Base-by-base conservation (phyloP, 306 rosid genomes). In the Rosa lucieae region DNA sequence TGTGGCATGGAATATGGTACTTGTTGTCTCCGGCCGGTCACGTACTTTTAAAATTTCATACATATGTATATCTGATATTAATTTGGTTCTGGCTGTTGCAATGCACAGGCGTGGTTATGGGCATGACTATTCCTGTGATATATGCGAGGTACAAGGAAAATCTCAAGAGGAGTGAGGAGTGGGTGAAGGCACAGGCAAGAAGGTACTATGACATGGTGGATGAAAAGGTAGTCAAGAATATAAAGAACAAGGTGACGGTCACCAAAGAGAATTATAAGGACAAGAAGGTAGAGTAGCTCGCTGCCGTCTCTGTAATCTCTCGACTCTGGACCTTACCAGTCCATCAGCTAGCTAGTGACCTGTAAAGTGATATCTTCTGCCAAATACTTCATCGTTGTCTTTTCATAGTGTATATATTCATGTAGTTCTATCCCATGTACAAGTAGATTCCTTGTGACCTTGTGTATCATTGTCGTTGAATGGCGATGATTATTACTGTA, bases 171-270 rank as follows among this genome's bases (percentile, higher is more conserved):
- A 53, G 48, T 8, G 67, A 44, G 80, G 90, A 80, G 43, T 78
- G 86, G 86, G 62, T 86, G 78, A 89, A 55, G 80, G 79, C 42
- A 73, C 86, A 85, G 21, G 40, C 72, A 73, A 77, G 74, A 35
- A 78, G 77, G 76, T 79, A 47, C n/a, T 82, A 85, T 40, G 86
- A 88, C 73, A 80, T 79, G 55, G 11, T 91, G 46, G 88, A 91
- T 67, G 92, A 87, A 12, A 93, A 84, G 85, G 86, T 90, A 35
- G 49, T 84, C 13, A 80, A 82, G 79, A 88, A 88, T 63, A 68
- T 84, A 21, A 85, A 51, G 73, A 73, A 55, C 72, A 87, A 52
- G 84, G 63, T 87, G 44, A 39, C 39, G 14, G 12, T 39, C 18
- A 42, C 37, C 32, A 69, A 37, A 37, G 72, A 79, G 43, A 62